A percentile compares a stretch with the other conserved stretches of the same genome.
These are phyloP conservation scores for Fusarium sp. DNA, from an alignment of 2,329 filamentous ascomycete genomes.

Conservation along the genomic window DNA sequence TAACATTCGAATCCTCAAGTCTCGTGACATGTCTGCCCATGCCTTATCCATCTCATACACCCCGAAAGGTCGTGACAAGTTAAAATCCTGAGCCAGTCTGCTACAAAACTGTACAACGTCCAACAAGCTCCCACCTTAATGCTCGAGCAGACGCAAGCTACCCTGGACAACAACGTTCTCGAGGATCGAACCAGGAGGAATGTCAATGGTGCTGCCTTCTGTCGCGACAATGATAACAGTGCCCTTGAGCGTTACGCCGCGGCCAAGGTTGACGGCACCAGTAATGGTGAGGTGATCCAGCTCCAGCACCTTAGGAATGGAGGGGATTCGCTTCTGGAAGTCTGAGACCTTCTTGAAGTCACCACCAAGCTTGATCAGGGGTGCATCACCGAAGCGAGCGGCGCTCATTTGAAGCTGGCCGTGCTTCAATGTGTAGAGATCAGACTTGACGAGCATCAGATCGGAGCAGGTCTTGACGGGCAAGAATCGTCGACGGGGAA, in stretches of 20 bases:
- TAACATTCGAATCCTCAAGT: not conserved
- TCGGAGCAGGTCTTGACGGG: constrained; percentile 99
- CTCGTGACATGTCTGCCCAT: not conserved
- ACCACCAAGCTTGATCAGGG: constrained; percentile 96
- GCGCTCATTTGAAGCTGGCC: constrained; percentile 97
- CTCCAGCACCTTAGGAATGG: constrained; percentile 91
- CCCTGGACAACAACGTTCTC: constrained; percentile 99
- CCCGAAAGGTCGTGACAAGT: constrained; percentile 16
- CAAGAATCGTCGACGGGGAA: constrained; percentile 96
- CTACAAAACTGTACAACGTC: constrained; percentile 7
- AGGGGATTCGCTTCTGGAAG: constrained; percentile 88
- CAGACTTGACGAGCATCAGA: constrained; percentile 99
- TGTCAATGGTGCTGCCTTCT: constrained; percentile 97
- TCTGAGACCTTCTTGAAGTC: constrained; percentile 99
- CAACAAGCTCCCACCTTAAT: constrained; percentile 56
- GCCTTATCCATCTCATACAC: constrained; percentile 11
- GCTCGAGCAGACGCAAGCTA: constrained; percentile 81
- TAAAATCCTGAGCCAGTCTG: constrained; percentile 10
- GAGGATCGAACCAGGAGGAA: constrained; percentile 94
- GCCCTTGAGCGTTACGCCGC: constrained; percentile 95
- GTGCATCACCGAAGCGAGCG: constrained; percentile 94
- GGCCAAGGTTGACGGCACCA: constrained; percentile 94
- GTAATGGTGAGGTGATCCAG: constrained; percentile 97
- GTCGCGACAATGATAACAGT: constrained; percentile 99
- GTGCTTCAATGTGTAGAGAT: constrained; percentile 98